Base-by-base conservation (phyloP, 257 asterid species). In the Solanum pinnatisectum region DNA sequence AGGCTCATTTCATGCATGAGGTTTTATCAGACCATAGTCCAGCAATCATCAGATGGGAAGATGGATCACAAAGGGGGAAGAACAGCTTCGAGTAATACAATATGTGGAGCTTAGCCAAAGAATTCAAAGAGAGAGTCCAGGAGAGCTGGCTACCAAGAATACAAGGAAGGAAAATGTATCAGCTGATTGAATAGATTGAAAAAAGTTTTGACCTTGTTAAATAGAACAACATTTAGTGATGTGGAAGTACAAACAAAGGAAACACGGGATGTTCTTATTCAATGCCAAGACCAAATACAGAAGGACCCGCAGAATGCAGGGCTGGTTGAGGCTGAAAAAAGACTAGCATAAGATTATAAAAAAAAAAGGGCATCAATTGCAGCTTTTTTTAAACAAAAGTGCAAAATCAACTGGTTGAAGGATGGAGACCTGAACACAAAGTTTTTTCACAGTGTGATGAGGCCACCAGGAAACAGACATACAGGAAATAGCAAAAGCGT, bases 401-500 rank as follows among this genome's bases (percentile, higher is more conserved):
- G 8, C 33, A 65, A n/a, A 40, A 9, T 11, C 10, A 40, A 40
- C 10, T 65, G 16, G 72, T 2, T n/a, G 13, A 65, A n/a, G 2
- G 30, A 65, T 10, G 16, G 33, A 5, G 16, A 65, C 11, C 1
- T 22, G 3, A n/a, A 65, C 14, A 65, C 60, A 33, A 3, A 52
- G 60, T 52, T 52, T 52, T 52, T 22, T n/a, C 5, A 63, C 3
- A 59, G 9, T 59, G 67, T 9, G n/a, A n/a, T n/a, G n/a, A 2
- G 32, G 71, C 1, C 6, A 63, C 0, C 2, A 9, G 1, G 9
- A 5, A 5, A 63, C 2, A 1, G 32, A 5, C 10, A 63, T 11
- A 3, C 1, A n/a, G 5, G 2, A 3, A 10, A 40, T 40, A 40
- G 0, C 46, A 8, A 40, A 1, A 10, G 8, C 2, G 3, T 40